A percentile compares a stretch with the other conserved stretches of the same genome.
Evolutionary conservation across 352 stramenopile genomes (phyloP).

Genomic region (Aphanomyces invadans): DNA sequence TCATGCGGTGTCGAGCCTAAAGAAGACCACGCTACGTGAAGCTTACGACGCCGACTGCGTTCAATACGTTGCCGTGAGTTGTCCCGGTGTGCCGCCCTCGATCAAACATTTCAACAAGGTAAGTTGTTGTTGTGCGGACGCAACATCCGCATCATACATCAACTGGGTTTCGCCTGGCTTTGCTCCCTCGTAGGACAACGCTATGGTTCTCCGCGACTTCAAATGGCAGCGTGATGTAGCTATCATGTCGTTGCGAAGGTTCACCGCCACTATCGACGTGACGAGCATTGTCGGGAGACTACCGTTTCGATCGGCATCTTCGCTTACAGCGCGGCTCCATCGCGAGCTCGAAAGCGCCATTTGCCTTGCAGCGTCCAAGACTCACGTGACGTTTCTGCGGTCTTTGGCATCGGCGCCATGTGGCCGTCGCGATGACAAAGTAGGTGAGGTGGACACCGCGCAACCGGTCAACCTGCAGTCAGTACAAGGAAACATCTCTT

Average conservation of each 20-base stretch:
- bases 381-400: neutral
- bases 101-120: neutral
- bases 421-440: neutral
- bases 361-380: neutral
- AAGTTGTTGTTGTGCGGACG: too few species aligned
- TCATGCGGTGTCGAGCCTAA: too few species aligned
- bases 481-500: neutral
- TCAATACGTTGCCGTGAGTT: neutral
- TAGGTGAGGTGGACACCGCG: neutral
- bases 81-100: neutral
- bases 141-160: too few species aligned
- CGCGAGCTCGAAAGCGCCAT: neutral
- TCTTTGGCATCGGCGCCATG: neutral
- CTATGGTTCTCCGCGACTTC: neutral
- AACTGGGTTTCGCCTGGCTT: too few species aligned
- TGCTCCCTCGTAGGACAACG: neutral
- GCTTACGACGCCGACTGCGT: neutral
- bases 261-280: neutral
- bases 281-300: neutral
- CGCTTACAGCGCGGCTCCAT: neutral
- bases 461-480: neutral
- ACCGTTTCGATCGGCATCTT: neutral
- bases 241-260: neutral
- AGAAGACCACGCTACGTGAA: neutral
- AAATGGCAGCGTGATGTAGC: neutral